Conservation (phyloP, 1,139 yeast species). For the Candida sanyaensis region DNA sequence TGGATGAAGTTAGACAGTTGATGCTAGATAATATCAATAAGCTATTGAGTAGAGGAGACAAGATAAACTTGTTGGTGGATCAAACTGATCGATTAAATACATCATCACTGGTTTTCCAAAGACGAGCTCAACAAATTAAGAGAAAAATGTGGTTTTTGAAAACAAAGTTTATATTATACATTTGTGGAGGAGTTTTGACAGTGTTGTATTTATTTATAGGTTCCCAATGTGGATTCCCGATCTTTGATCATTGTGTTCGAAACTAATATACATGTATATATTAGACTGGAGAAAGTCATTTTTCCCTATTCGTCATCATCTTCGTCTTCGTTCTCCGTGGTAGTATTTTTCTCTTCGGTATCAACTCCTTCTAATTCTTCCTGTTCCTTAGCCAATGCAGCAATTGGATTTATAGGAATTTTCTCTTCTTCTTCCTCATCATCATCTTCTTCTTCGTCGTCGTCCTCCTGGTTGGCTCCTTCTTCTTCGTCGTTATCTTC, state of each 20-base stretch:
- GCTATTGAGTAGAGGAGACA: slow-evolving; percentile 78
- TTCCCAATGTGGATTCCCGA: slow-evolving; percentile 54
- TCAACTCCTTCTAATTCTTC: slow-evolving; percentile 21
- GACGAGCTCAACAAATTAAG: slow-evolving; percentile 65
- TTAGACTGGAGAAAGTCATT: not conserved
- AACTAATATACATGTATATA: not conserved
- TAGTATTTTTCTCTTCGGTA: slow-evolving; percentile 12
- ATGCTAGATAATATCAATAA: slow-evolving; percentile 73
- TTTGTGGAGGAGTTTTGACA: slow-evolving; percentile 27
- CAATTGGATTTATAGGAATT: slow-evolving; percentile 23
- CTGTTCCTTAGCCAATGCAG: slow-evolving; percentile 25
- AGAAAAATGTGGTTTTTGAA: slow-evolving; percentile 70
- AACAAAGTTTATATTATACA: slow-evolving; percentile 41
- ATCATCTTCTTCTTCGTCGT: slow-evolving; percentile 17
- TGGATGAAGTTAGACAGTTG: slow-evolving; percentile 54
- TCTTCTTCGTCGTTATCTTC: slow-evolving; percentile 17
- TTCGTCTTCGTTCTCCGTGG: slow-evolving; percentile 14
- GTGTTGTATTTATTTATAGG: slow-evolving; percentile 47
- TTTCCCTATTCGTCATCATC: slow-evolving; percentile 9
- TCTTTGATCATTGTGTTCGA: slow-evolving; percentile 28
- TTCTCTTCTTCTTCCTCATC: slow-evolving; percentile 19
- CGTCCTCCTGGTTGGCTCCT: slow-evolving; percentile 4
- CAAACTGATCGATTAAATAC: slow-evolving; percentile 77
- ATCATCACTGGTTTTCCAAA: slow-evolving; percentile 70
- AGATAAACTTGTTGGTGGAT: slow-evolving; percentile 71